These are phyloP conservation scores for Rhizopogon rudus DNA, from an alignment of 768 basidiomycete species.

Conservation along the genomic window DNA sequence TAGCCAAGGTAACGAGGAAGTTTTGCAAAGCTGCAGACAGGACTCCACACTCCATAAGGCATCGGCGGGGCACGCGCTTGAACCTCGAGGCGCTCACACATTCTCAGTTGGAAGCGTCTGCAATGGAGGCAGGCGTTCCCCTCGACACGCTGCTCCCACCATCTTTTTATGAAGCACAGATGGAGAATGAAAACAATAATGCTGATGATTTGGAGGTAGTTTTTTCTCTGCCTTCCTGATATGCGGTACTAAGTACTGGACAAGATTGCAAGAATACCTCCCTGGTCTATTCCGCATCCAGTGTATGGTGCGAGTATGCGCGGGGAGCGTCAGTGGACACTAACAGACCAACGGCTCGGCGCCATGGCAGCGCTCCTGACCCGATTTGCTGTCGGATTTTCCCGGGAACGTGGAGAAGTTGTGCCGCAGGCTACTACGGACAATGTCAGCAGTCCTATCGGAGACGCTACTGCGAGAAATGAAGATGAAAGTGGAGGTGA, in stretches of 20 bases:
- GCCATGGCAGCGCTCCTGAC: slow-evolving; percentile 54
- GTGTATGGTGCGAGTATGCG: slow-evolving; percentile 9
- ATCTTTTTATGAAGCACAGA: slow-evolving; percentile 22
- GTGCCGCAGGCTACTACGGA: not conserved
- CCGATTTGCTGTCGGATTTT: slow-evolving; percentile 42
- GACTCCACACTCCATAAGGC: slow-evolving; percentile 5
- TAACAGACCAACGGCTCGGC: slow-evolving; percentile 55
- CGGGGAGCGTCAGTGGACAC: slow-evolving; percentile 15
- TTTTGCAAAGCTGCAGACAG: slow-evolving; percentile 10
- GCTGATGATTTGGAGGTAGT: not conserved
- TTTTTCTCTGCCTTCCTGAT: not conserved
- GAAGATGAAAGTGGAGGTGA: not conserved
- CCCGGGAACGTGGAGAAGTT: slow-evolving; percentile 16
- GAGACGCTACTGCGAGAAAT: not conserved
- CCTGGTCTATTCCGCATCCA: slow-evolving; percentile 10
- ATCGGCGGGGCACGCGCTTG: slow-evolving; percentile 46
- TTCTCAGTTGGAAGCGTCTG: slow-evolving; percentile 53
- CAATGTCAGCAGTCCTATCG: not conserved
- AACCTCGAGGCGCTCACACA: slow-evolving; percentile 58
- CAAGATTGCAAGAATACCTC: not conserved
- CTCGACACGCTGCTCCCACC: slow-evolving; percentile 45
- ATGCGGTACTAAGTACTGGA: not conserved
- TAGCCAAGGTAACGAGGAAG: slow-evolving; percentile 4
- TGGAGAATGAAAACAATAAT: not conserved
- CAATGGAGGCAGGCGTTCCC: slow-evolving; percentile 64